Evolutionary conservation across 306 rosid genomes (phyloP), one percentile per base, ranked within the genome.

Genomic region (Acmispon strigosus): DNA sequence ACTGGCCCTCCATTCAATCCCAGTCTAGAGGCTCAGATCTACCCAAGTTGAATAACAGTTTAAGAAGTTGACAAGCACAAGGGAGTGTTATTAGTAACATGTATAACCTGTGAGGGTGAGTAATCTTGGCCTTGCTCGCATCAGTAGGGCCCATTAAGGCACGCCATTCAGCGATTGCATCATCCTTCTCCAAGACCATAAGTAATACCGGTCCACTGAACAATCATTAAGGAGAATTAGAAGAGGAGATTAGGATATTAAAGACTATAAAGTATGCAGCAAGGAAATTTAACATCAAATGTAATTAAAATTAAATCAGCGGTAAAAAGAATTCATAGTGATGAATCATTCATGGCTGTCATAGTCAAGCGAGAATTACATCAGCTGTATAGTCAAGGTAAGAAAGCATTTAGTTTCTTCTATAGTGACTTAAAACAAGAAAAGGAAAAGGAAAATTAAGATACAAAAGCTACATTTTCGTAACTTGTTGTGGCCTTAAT

Each of bases 91-190:
- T 64, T 24, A 37, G 81, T 27, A 77, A 73, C 24, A 53, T 27
- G 13, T 41, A 66, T 60, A 29, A 93, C 98, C 98, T 90, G 80
- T 85, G 81, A 73, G 97, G 97, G 76, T 90, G 93, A 73, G 96
- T 85, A 80, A 77, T 71, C 89, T 86, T 93, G 69, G 96, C 98
- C 78, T 78, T 85, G 60, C 13, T 76, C 19, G 96, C 84, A 90
- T 92, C 96, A 13, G 98, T 92, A 68, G 98, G 98, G 10, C 98
- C 98, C 82, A 92, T 90, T 62, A 90, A 58, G 73, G 89, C 80
- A 9, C 98, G 96, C 98, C 98, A 93, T 72, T 87, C 92, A n/a
- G 81, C 84, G 15, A 93, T 76, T 20, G 98, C 96, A 44, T 88
- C 82, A 81, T 88, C 88, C 89, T 88, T 93, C 82, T 90, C 96